A percentile compares a stretch with the other conserved stretches of the same genome.
Conservation (phyloP, 108 stramenopile genomes). For the Pseudonitzschia multiseries region DNA sequence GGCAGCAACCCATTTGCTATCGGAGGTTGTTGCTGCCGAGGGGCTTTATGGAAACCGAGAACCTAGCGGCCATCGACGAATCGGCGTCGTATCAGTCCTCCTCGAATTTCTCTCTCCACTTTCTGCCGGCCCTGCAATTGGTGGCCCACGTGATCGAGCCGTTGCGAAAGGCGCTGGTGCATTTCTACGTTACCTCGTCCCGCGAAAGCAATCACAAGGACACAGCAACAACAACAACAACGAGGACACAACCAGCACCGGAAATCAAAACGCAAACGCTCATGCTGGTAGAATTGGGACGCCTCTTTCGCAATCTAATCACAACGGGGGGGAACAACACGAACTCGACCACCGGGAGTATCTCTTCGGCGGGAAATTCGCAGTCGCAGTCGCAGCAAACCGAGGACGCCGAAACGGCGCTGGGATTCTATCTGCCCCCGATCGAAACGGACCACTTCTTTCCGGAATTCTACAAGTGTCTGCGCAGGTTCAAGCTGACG, state of each 20-base stretch:
- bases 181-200: slow-evolving; percentile 27
- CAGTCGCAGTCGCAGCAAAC: too few species aligned
- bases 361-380: too few species aligned
- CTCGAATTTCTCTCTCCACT: slow-evolving; percentile 18
- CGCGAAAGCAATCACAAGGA: too few species aligned
- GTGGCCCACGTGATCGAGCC: slow-evolving; percentile 27
- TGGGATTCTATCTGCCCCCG: background rate
- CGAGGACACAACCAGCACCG: background rate
- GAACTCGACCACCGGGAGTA: background rate
- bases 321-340: background rate
- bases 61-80: background rate
- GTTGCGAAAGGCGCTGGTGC: slow-evolving; percentile 35
- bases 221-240: too few species aligned
- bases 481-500: slow-evolving; percentile 13
- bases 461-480: slow-evolving; percentile 7
- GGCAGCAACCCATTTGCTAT: slow-evolving; percentile 3
- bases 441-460: slow-evolving; percentile 22
- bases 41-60: too few species aligned
- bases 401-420: slow-evolving; percentile 10
- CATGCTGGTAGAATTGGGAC: slow-evolving; percentile 17
- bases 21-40: background rate
- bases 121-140: slow-evolving; percentile 29
- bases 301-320: slow-evolving; percentile 18
- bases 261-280: slow-evolving; percentile 15
- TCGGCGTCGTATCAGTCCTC: slow-evolving; percentile 1